These are phyloP conservation scores for Melaleuca alternifolia DNA, from an alignment of 345 rosid genomes.

Conservation along the genomic window DNA sequence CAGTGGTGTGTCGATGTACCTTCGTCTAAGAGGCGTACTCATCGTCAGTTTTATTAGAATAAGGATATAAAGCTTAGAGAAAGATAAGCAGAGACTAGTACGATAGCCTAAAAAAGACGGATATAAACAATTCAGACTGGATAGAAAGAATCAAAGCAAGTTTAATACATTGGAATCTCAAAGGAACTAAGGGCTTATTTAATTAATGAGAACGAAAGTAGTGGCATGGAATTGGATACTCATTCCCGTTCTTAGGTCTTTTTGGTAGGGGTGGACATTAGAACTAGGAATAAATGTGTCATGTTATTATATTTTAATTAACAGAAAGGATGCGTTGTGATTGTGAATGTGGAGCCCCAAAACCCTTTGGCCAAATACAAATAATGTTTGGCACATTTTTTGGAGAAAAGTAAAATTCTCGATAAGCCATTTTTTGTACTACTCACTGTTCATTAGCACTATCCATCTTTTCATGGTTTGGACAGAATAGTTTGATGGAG, in stretches of 20 bases:
- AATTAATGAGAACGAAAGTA: neutral
- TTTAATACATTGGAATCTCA: neutral
- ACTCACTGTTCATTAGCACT: too few species aligned
- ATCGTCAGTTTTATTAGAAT: neutral
- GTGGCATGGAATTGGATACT: neutral
- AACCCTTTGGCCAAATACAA: too few species aligned
- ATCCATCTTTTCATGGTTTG: too few species aligned
- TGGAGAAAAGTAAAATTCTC: too few species aligned
- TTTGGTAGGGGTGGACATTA: neutral
- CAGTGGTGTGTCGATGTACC: neutral
- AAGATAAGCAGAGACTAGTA: neutral
- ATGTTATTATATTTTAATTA: neutral
- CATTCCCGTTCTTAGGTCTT: neutral
- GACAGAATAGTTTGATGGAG: too few species aligned
- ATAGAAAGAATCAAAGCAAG: neutral
- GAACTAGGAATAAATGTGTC: neutral
- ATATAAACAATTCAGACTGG: neutral
- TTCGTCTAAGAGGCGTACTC: neutral
- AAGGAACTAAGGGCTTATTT: neutral
- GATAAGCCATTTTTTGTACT: too few species aligned
- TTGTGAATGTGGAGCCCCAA: neutral
- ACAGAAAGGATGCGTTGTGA: neutral
- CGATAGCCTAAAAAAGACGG: neutral
- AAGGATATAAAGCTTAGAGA: neutral
- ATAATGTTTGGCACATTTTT: too few species aligned